Evolutionary conservation across 176 grass and related monocot species (phyloP).

Genomic region (Carex pumila): DNA sequence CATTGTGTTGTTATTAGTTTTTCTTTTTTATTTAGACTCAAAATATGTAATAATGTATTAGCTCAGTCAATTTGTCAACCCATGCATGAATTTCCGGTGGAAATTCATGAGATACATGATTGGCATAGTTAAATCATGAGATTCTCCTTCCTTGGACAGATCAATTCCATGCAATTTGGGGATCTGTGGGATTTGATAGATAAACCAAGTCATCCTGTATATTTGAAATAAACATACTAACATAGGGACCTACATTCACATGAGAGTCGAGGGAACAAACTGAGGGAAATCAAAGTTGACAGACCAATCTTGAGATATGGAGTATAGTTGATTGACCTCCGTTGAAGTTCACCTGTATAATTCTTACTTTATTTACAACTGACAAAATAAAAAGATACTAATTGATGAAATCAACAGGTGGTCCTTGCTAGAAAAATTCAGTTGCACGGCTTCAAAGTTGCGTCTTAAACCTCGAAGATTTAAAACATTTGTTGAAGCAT

Average conservation of each 20-base stretch:
- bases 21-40: background rate
- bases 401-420: slow-evolving; percentile 57
- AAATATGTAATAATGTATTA: background rate
- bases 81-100: background rate
- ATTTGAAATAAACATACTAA: background rate
- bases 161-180: background rate
- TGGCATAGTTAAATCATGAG: background rate
- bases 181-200: background rate
- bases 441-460: slow-evolving; percentile 90
- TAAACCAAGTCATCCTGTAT: background rate
- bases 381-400: slow-evolving; percentile 23
- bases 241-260: background rate
- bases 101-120: slow-evolving; percentile 8
- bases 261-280: background rate
- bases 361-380: background rate
- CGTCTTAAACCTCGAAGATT: slow-evolving; percentile 97
- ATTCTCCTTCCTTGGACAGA: background rate
- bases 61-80: background rate
- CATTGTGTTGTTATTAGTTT: background rate
- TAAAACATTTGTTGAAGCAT: slow-evolving; percentile 98
- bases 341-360: background rate
- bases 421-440: slow-evolving; percentile 96
- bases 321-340: background rate
- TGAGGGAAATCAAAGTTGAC: background rate
- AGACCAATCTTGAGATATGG: background rate